phyloP scores from a whole-genome alignment of 345 rosid genomes.

The Boechera stricta region DNA sequence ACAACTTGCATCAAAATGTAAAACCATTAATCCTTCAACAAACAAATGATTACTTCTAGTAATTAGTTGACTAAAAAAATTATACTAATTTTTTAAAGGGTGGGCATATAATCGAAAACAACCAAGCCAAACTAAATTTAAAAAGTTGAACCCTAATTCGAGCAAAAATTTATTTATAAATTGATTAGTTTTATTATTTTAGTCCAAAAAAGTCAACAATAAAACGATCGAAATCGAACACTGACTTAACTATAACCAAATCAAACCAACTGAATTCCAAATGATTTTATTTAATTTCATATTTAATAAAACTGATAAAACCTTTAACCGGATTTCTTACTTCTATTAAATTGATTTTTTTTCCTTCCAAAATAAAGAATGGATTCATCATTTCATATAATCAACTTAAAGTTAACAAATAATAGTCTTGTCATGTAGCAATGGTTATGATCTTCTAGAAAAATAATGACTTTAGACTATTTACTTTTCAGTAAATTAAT shows the following conservation, averaged over 20 bases:
- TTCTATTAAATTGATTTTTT: background rate
- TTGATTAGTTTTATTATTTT: background rate
- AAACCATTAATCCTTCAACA: background rate
- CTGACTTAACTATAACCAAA: background rate
- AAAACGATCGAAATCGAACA: background rate
- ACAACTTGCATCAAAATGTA: background rate
- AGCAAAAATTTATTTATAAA: background rate
- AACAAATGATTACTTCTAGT: background rate
- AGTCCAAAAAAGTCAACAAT: background rate
- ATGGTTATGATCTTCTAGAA: slow-evolving; percentile 1
- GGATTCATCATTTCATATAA: background rate
- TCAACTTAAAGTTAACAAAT: background rate
- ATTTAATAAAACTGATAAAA: background rate
- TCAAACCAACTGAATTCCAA: background rate
- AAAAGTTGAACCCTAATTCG: background rate
- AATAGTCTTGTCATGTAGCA: background rate
- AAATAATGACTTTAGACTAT: background rate
- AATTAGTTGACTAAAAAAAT: background rate
- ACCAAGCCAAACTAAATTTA: background rate
- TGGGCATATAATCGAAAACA: background rate
- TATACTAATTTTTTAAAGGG: background rate
- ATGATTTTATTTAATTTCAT: background rate
- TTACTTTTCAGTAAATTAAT: background rate
- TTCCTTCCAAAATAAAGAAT: background rate
- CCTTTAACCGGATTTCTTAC: background rate